phyloP scores from a whole-genome alignment of 148 eudicot genomes.

The Cornus kousa region DNA sequence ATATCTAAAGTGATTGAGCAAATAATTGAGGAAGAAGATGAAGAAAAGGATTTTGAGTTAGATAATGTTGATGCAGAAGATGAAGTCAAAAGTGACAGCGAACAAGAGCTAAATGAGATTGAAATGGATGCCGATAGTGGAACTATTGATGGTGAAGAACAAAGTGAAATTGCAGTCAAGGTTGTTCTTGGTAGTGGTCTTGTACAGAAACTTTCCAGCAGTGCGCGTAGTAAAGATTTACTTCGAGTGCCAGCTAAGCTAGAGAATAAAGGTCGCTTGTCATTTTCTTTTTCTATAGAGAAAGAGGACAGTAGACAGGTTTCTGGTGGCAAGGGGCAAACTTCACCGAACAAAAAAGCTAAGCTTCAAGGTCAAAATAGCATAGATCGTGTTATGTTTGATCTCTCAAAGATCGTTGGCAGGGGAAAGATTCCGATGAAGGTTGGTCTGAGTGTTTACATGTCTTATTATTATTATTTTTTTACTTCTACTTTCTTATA shows the following conservation, averaged over 20 bases:
- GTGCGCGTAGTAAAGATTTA: slow-evolving; percentile 40
- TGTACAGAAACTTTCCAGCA: slow-evolving; percentile 37
- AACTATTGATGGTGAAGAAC: slow-evolving; percentile 41
- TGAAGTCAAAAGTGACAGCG: slow-evolving; percentile 54
- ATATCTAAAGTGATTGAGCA: slow-evolving; percentile 81
- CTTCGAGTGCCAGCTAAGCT: slow-evolving; percentile 83
- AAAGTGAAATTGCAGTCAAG: slow-evolving; percentile 61
- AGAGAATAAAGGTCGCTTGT: slow-evolving; percentile 56
- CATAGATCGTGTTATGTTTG: slow-evolving; percentile 62
- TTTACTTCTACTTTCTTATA: too few relatives aligned
- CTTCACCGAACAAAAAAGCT: slow-evolving; percentile 42
- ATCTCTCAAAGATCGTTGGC: slow-evolving; percentile 64
- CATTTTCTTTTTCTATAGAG: slow-evolving; percentile 70
- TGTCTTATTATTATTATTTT: too few relatives aligned
- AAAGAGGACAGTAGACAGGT: slow-evolving; percentile 41
- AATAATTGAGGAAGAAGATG: slow-evolving; percentile 72
- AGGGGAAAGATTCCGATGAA: slow-evolving; percentile 78
- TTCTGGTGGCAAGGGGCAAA: slow-evolving; percentile 35
- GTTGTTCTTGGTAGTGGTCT: slow-evolving; percentile 69
- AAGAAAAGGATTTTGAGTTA: slow-evolving; percentile 57
- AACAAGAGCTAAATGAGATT: slow-evolving; percentile 53
- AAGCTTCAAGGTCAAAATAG: slow-evolving; percentile 44
- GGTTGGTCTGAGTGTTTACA: slow-evolving; percentile 40
- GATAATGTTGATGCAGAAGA: slow-evolving; percentile 55
- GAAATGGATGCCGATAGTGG: slow-evolving; percentile 46